Conservation (phyloP, 371 early-diverging fungal species). For the Mucor plumbeus region DNA sequence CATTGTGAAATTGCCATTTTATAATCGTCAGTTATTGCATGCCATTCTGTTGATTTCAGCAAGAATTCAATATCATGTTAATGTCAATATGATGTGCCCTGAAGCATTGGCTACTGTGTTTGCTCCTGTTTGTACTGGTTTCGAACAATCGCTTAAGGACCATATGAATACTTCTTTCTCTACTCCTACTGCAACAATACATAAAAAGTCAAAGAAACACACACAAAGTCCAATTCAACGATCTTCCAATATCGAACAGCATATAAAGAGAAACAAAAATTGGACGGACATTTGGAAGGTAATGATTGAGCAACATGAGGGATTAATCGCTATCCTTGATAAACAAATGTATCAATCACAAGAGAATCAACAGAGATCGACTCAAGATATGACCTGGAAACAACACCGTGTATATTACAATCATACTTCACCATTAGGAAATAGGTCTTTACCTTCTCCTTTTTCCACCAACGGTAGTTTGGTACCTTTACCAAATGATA, state of each 20-base stretch:
- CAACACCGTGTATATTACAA: slow-evolving; percentile 15
- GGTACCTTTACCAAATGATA: slow-evolving; percentile 9
- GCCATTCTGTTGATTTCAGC: slow-evolving; percentile 38
- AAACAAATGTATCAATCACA: slow-evolving; percentile 5
- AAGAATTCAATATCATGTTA: slow-evolving; percentile 30
- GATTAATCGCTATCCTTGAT: slow-evolving; percentile 20
- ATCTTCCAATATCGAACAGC: slow-evolving; percentile 27
- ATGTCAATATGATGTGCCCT: slow-evolving; percentile 46
- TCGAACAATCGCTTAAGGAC: slow-evolving; percentile 39
- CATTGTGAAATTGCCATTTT: slow-evolving; percentile 35
- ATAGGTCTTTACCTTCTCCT: slow-evolving; percentile 28
- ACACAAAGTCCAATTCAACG: background rate
- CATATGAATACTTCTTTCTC: slow-evolving; percentile 3
- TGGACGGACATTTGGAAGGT: slow-evolving; percentile 50
- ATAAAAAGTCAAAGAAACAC: slow-evolving; percentile 10
- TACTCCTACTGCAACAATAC: slow-evolving; percentile 12
- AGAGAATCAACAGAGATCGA: background rate
- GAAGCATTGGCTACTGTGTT: slow-evolving; percentile 52
- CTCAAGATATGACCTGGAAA: slow-evolving; percentile 12
- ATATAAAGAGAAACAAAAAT: slow-evolving; percentile 39
- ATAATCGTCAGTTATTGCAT: slow-evolving; percentile 44
- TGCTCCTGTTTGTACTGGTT: slow-evolving; percentile 51
- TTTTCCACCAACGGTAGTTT: slow-evolving; percentile 15
- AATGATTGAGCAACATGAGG: slow-evolving; percentile 48
- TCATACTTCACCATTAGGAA: background rate